Base-by-base conservation (phyloP, 495 filamentous ascomycete genomes). In the Hypoxylon lienhwacheense region DNA sequence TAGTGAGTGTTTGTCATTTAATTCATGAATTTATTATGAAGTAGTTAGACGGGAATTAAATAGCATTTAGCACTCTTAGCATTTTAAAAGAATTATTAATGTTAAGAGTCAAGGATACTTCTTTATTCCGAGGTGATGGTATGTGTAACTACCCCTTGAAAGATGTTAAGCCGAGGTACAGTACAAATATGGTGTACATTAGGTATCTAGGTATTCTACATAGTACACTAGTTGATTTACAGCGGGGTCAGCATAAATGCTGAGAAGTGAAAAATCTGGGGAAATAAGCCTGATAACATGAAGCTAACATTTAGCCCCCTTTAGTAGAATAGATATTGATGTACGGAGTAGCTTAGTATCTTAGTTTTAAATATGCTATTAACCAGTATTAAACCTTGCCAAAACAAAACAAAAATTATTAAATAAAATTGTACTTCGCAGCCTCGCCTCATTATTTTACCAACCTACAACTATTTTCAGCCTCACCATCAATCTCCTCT, bases 241-340 rank as follows among this genome's bases (percentile, higher is more conserved):
- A 55, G 55, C 48, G 55, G 55, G 55, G 55, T 58, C 31, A 20
- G 34, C 32, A 28, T 17, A 46, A 49, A 55, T 55, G 41, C 52
- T 50, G 50, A 47, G 50, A 60, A 45, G 22, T 45, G n/a, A n/a
- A n/a, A n/a, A 49, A 55, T 55, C 47, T 58, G 57, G 50, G 52
- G 50, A 60, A 45, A 32, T 45, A 60, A 45, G 22, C 32, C 4
- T 16, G 35, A 20, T 16, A 37, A 37, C 19, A 29, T 19, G 10
- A 12, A 32, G 26, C 25, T 45, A 45, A 45, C 8, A 5, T 4
- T 7, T 32, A 54, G 32, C 22, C n/a, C 34, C 17, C 1, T 46
- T 54, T 54, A 25, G 7, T 33, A 11, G 11, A 55, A 42, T 25
- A n/a, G 37, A 11, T 41, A n/a, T n/a, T n/a, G n/a, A n/a, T n/a